Percentiles rank a stretch among this genome's conserved stretches.
Evolutionary conservation across 768 basidiomycete species (phyloP).

Genomic region (Mycena alexandri): DNA sequence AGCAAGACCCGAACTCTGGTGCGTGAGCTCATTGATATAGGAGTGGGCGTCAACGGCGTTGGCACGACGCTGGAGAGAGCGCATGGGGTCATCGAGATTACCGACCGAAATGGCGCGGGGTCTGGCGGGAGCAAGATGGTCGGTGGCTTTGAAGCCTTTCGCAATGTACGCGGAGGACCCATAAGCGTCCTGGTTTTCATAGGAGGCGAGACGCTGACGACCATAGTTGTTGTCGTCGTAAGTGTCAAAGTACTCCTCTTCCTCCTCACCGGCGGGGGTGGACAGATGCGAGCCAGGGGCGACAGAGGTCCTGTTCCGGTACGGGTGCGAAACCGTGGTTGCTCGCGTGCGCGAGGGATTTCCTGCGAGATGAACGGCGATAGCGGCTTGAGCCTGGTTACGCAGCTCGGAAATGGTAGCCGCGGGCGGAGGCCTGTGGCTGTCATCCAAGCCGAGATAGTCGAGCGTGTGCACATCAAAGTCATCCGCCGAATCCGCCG

Average conservation of each 20-base stretch:
- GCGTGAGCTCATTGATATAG: constrained; percentile 69
- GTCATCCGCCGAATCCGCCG: constrained; percentile 85
- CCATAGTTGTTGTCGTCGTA: constrained; percentile 63
- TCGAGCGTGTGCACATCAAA: constrained; percentile 96
- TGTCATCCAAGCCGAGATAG: constrained; percentile 94
- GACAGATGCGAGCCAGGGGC: constrained; percentile 69
- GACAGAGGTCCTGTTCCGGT: constrained; percentile 73
- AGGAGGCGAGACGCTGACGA: constrained; percentile 72
- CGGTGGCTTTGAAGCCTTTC: constrained; percentile 80
- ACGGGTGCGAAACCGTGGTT: constrained; percentile 95
- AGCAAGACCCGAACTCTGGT: constrained; percentile 55
- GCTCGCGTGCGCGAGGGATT: constrained; percentile 87
- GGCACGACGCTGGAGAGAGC: constrained; percentile 75
- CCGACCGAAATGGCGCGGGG: constrained; percentile 93
- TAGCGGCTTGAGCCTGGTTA: constrained; percentile 90
- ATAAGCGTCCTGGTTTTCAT: constrained; percentile 69
- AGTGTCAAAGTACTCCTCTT: constrained; percentile 78
- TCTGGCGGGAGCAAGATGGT: constrained; percentile 72
- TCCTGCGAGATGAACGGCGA: constrained; percentile 80
- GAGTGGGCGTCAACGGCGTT: constrained; percentile 69
- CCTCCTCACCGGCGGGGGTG: constrained; percentile 79
- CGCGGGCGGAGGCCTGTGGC: constrained; percentile 79
- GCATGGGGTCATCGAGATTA: constrained; percentile 84
- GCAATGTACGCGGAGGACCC: constrained; percentile 72
- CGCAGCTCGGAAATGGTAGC: constrained; percentile 92